Evolutionary conservation across 2,329 filamentous ascomycete species (phyloP).

Genomic region (Paecilomyces variotii): DNA sequence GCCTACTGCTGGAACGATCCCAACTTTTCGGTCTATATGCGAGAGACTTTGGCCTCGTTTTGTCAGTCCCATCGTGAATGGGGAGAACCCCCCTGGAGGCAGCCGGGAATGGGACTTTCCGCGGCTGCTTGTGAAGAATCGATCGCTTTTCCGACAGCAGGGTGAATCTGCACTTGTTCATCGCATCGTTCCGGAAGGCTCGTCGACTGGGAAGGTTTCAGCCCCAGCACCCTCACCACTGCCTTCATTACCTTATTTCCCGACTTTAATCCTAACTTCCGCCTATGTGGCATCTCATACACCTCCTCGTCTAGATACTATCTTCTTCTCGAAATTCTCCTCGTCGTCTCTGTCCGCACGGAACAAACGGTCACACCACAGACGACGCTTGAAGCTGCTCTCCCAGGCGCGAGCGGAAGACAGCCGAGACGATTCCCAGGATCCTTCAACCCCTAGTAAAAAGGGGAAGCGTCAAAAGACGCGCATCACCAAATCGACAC

Average conservation of each 20-base stretch:
- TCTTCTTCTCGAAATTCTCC: constrained; percentile 44
- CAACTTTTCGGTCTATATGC: constrained; percentile 62
- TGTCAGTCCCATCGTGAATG: constrained; percentile 64
- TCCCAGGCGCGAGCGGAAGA: constrained; percentile 32
- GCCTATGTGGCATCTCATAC: constrained; percentile 42
- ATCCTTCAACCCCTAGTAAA: constrained; percentile 22
- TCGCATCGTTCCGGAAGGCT: constrained; percentile 28
- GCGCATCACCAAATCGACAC: constrained; percentile 33
- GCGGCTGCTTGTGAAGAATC: constrained; percentile 58
- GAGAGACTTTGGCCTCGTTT: constrained; percentile 78
- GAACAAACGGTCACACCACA: constrained; percentile 37
- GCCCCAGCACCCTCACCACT: constrained; percentile 19
- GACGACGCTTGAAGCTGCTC: constrained; percentile 33
- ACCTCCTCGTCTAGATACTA: constrained; percentile 39
- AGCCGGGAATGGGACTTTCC: constrained; percentile 71
- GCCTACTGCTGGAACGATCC: constrained; percentile 70
- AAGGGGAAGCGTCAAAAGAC: constrained; percentile 29
- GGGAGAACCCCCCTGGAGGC: constrained; percentile 41
- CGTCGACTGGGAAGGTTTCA: neutral
- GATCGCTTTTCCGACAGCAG: constrained; percentile 38
- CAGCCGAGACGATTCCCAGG: constrained; percentile 18
- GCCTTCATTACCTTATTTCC: constrained; percentile 36
- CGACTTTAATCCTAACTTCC: constrained; percentile 40
- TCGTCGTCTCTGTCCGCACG: constrained; percentile 34
- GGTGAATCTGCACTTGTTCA: constrained; percentile 38